Conservation (phyloP, 139 green algal genomes). For the Chlorella vulgaris region DNA sequence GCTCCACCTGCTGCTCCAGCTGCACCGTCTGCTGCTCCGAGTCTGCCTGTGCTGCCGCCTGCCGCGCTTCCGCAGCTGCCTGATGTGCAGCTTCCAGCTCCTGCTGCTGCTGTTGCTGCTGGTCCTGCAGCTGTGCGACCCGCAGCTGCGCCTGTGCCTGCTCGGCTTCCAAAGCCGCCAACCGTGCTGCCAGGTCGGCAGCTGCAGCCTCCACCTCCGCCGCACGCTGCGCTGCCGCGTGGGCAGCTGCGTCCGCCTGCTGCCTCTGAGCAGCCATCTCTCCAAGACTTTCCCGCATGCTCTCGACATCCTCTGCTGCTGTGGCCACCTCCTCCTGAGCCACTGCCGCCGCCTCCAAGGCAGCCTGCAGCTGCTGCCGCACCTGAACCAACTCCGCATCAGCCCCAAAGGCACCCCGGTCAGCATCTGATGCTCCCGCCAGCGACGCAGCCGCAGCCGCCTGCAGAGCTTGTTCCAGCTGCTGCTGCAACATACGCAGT, state of each 20-base stretch:
- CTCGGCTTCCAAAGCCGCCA: background rate
- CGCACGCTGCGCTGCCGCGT: slow-evolving; percentile 6
- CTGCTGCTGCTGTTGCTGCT: slow-evolving; percentile 17
- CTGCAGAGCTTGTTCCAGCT: no score
- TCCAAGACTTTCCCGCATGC: slow-evolving; percentile 11
- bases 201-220: background rate
- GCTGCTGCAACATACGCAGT: no score
- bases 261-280: background rate
- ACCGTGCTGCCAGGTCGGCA: background rate
- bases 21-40: background rate
- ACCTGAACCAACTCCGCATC: background rate
- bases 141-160: background rate
- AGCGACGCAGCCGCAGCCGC: no score
- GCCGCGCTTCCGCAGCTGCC: background rate
- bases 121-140: background rate
- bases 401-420: no score
- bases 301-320: background rate
- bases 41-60: background rate
- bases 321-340: background rate
- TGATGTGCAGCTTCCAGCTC: slow-evolving; percentile 9
- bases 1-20: background rate
- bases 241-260: background rate
- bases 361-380: slow-evolving; percentile 2
- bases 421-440: no score
- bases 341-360: background rate